Base-by-base conservation (phyloP, 352 stramenopile species). In the Globisporangium heterothallicum region DNA sequence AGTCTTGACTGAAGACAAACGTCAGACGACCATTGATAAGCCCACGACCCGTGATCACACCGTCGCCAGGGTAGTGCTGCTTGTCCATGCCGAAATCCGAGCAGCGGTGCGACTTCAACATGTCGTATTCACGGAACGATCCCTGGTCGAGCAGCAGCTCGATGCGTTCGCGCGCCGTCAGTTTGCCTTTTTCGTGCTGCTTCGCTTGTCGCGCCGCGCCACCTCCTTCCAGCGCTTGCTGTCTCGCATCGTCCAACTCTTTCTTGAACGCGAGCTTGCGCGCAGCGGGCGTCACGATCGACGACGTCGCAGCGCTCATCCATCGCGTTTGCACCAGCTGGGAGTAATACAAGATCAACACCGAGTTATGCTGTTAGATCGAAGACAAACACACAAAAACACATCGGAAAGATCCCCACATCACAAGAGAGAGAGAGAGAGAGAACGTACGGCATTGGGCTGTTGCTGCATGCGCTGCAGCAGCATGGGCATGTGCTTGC, bases 1-100 rank as follows among this genome's bases (percentile, higher is more conserved):
- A 99, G 72, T 99, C 97, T 65, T 92, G 80, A 50, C 81, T 93
- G 69, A 99, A 99, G 24, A 98, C 92, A 72, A 98, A 99, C 7
- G 98, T 95, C 25, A 92, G 79, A 29, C 94, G 77, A 22, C 94
- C 95, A 71, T 98, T 96, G 56, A 99, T 97, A 21, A 84, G 69
- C 21, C 97, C 97, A 62, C 97, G 90, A 22, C 83, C 84, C 21
- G 93, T 97, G 30, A 99, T 84, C 41, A 99, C 95, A 59, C 97
- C 97, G 34, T 99, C 96, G 16, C 97, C 96, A 0, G 92, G 93
- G 30, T 83, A 79, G 27, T 93, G 64, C 43, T 98, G 70, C 46
- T 86, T 83, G 18, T 94, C 84, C 95, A 99, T 99, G 58, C 91
- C 94, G 74, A 99, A 99, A 64, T 99, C 95, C 22, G 73, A 86